A percentile compares a stretch with the other conserved stretches of the same genome.
Evolutionary conservation across 2,329 filamentous ascomycete genomes (phyloP).

Genomic region (Aspergillus vadensis): DNA sequence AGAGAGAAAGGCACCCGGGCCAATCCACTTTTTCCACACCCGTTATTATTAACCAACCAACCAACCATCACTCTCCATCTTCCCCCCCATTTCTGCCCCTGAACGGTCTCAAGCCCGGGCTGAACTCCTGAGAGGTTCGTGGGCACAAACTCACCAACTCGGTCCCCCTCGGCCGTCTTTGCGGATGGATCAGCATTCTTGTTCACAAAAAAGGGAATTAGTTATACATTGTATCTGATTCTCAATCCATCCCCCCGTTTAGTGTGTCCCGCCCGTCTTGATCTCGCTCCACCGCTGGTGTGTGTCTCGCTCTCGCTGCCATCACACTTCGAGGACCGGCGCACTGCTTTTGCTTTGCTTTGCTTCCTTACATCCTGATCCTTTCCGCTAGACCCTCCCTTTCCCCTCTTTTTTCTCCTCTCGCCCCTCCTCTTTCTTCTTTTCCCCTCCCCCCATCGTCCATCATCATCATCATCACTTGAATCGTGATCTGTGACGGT

Average conservation of each 20-base stretch:
- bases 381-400: background rate
- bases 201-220: background rate
- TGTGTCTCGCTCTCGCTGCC: background rate
- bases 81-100: conserved; percentile 15
- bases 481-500: conserved; percentile 3
- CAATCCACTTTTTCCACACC: conserved; percentile 12
- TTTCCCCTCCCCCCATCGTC: conserved; percentile 11
- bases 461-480: conserved; percentile 11
- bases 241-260: background rate
- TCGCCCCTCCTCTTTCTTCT: background rate
- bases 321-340: background rate
- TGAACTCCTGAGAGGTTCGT: conserved; percentile 27
- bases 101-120: conserved; percentile 3
- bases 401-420: background rate
- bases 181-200: background rate
- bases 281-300: background rate
- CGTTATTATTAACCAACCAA: no score
- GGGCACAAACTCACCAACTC: conserved; percentile 8
- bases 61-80: background rate
- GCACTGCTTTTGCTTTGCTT: background rate
- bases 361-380: background rate
- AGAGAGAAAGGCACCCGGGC: conserved; percentile 13
- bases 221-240: background rate
- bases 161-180: background rate
- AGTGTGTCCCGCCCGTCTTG: background rate